phyloP scores from a whole-genome alignment of 768 basidiomycete species.

The Mycena olivaceomarginata region DNA sequence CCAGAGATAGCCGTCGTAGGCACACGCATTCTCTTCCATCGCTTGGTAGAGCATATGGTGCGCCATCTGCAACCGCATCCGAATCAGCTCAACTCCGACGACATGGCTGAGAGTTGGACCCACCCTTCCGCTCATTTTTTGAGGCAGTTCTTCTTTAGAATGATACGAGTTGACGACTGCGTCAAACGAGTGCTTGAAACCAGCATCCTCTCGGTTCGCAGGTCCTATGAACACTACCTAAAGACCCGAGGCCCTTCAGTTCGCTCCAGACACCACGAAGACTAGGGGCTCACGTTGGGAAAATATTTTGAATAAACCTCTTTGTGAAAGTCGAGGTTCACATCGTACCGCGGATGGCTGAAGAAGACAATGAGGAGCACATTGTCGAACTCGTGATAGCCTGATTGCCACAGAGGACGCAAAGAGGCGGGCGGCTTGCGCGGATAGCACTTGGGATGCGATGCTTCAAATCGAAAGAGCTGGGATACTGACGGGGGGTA shows the following conservation, averaged over 20 bases:
- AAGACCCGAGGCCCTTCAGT: not conserved
- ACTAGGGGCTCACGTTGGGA: conserved; percentile 10
- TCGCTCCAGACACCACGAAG: not conserved
- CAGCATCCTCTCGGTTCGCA: conserved; percentile 15
- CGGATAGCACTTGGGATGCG: conserved; percentile 15
- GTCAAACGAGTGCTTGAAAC: conserved; percentile 21
- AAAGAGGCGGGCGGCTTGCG: conserved; percentile 2
- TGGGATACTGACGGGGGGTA: not conserved
- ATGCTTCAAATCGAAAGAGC: conserved; percentile 12
- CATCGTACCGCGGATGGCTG: conserved; percentile 28
- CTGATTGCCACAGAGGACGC: conserved; percentile 18
- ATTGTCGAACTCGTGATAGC: conserved; percentile 21
- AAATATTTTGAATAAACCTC: conserved; percentile 22
- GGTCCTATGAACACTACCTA: conserved; percentile 16
- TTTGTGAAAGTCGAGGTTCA: conserved; percentile 19
- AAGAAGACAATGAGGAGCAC: conserved; percentile 27
- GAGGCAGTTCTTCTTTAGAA: conserved; percentile 12
- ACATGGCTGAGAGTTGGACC: not conserved
- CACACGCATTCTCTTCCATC: conserved; percentile 19
- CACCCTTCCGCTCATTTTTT: conserved; percentile 12
- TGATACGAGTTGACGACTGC: conserved; percentile 21
- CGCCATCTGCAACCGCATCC: conserved; percentile 16
- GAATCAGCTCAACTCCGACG: too few species aligned
- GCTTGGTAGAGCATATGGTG: conserved; percentile 26
- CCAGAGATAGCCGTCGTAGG: conserved; percentile 27